Conservation (phyloP, 176 grass and related monocot species). For the Metroxylon sagu region DNA sequence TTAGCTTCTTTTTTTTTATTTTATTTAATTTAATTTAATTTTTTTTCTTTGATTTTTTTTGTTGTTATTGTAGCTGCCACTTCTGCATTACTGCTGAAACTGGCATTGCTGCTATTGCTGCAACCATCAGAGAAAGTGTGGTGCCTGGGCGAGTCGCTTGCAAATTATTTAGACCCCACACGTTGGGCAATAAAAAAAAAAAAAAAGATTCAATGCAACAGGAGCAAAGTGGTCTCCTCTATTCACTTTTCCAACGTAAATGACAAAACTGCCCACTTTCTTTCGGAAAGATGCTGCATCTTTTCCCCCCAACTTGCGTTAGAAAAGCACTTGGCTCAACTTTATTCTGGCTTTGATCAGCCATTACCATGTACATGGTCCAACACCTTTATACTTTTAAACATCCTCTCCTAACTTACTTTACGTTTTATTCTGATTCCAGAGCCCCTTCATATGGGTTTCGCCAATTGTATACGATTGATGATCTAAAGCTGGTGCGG, state of each 20-base stretch:
- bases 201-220: conserved; percentile 25
- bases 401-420: no score
- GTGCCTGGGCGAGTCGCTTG: neutral
- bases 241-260: conserved; percentile 11
- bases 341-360: no score
- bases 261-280: conserved; percentile 1
- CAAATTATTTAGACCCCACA: conserved; percentile 14
- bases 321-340: neutral
- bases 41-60: no score
- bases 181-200: neutral
- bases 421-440: no score
- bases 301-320: neutral
- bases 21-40: no score
- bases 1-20: conserved; percentile 5
- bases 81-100: neutral
- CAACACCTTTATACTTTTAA: no score
- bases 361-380: no score
- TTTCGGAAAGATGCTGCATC: conserved; percentile 5
- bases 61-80: neutral
- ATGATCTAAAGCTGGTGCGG: no score
- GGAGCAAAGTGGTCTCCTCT: conserved; percentile 27
- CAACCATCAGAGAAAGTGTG: conserved; percentile 5
- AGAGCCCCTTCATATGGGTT: no score
- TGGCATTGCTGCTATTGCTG: conserved; percentile 14
- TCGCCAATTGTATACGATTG: no score